Base-by-base conservation (phyloP, 176 grass and related monocot species). In the Cenchrus americanus region DNA sequence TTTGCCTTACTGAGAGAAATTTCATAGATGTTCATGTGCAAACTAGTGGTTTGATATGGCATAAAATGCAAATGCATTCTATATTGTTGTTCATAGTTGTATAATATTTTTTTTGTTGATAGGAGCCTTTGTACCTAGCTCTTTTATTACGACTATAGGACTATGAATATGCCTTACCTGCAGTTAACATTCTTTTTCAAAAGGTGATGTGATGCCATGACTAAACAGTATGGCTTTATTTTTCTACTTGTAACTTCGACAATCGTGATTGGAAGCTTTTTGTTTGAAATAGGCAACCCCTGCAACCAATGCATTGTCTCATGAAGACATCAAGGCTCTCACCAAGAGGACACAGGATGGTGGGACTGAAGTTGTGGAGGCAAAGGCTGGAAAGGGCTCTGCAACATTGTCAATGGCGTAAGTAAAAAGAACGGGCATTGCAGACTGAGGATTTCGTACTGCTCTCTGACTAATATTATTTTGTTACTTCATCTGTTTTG, bases 331-430 rank as follows among this genome's bases (percentile, higher is more conserved):
- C 64, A 87, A 87, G 53, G 96, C 91, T 42, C 91, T 98, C 69
- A 96, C 96, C 61, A 98, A 95, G 80, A 94, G 96, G 83, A 98
- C 91, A 48, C 96, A 98, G 77, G 93, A 98, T 51, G 96, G 96
- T 77, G 93, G 93, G 61, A 98, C 93, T 0, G 91, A 98, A 77
- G 96, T 98, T 76, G 96, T 98, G 32, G 93, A 98, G 80, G 93
- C 96, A 30, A 98, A 95, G 83, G 93, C 91, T 87, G 96, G 93
- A 55, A 98, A 98, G 89, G 96, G 93, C 70, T 98, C 96, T 83
- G 96, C 93, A 75, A 98, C 96, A 18, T 93, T 98, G 80, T 98
- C 93, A 11, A 98, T 98, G 93, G 93, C 91, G 91, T 96, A 90
- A 98, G 90, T 94, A 13, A 53, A n/a, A 88, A 66, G 14, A 23